Conservation (phyloP, 2,329 filamentous ascomycete species). For the Ophiocordyceps australis region DNA sequence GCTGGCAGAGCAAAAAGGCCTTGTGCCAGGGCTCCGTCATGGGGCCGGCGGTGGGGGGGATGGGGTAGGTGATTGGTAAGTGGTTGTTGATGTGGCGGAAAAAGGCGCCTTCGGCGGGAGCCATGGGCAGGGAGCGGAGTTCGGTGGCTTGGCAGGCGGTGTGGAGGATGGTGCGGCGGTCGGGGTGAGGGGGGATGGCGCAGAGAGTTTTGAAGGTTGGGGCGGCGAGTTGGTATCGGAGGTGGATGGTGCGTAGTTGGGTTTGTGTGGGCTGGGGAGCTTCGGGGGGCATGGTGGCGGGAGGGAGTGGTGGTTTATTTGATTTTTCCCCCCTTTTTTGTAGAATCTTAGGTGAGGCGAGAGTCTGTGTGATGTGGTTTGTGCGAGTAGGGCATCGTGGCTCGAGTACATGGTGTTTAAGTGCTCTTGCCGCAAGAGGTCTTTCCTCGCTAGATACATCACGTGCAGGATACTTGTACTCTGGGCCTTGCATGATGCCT, state of each 20-base stretch:
- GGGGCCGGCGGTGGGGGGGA: constrained; percentile 15
- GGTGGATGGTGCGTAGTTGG: constrained; percentile 12
- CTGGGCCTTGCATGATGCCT: no score
- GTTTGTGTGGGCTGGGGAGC: no score
- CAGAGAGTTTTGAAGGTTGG: constrained; percentile 13
- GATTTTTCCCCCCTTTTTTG: no score
- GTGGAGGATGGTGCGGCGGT: constrained; percentile 15
- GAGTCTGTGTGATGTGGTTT: no score
- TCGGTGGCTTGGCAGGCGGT: constrained; percentile 19
- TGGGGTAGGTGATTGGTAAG: constrained; percentile 17
- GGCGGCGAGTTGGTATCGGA: constrained; percentile 14
- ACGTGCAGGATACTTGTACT: no score
- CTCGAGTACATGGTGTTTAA: no score
- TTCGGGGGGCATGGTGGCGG: no score
- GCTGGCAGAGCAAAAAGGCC: constrained; percentile 56
- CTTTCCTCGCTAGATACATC: no score
- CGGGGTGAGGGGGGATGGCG: constrained; percentile 8
- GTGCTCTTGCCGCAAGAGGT: no score
- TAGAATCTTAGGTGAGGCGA: no score
- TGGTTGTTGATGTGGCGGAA: constrained; percentile 19
- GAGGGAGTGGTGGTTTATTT: no score
- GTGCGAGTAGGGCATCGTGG: no score
- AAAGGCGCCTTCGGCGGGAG: constrained; percentile 14
- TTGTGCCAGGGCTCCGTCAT: constrained; percentile 53
- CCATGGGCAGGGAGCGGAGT: constrained; percentile 17